Percentiles rank a stretch among this genome's conserved stretches.
Evolutionary conservation across 805 yeast genomes (phyloP).

Genomic region (Sugiyamaella mastotermitis): DNA sequence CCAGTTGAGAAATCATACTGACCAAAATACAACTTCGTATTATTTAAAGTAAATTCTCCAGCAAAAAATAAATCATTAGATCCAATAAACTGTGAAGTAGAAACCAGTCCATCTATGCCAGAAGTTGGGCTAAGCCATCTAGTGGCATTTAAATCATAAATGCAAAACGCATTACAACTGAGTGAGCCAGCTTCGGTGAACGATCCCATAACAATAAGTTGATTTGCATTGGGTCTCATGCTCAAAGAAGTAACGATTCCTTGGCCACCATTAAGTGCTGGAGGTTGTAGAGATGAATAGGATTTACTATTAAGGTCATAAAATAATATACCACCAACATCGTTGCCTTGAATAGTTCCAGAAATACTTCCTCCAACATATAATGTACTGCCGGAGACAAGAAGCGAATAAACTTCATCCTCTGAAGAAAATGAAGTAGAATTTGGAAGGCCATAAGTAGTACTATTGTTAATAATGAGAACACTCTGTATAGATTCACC

Average conservation of each 20-base stretch:
- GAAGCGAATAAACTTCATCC: constrained; percentile 23
- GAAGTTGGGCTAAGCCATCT: constrained; percentile 46
- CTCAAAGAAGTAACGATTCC: constrained; percentile 39
- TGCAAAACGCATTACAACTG: constrained; percentile 59
- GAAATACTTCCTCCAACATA: constrained; percentile 31
- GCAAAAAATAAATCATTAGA: constrained; percentile 37
- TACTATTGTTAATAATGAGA: constrained; percentile 27
- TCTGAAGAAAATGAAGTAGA: constrained; percentile 11
- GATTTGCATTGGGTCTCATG: constrained; percentile 35
- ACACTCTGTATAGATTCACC: constrained; percentile 25
- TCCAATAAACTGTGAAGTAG: constrained; percentile 45
- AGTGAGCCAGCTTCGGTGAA: constrained; percentile 54
- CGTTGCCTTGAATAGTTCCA: constrained; percentile 18
- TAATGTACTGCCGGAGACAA: constrained; percentile 20
- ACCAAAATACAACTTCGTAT: constrained; percentile 38
- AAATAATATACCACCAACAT: constrained; percentile 42
- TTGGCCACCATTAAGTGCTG: constrained; percentile 34
- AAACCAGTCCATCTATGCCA: constrained; percentile 46
- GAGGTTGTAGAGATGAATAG: constrained; percentile 44
- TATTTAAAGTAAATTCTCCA: constrained; percentile 48
- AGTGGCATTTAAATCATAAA: constrained; percentile 48
- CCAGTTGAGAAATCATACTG: constrained; percentile 45
- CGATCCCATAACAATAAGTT: constrained; percentile 67
- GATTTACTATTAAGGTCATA: constrained; percentile 43
- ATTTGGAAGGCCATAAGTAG: constrained; percentile 19